phyloP scores from a whole-genome alignment of 768 basidiomycete genomes.

The Cyclocybe aegerita region DNA sequence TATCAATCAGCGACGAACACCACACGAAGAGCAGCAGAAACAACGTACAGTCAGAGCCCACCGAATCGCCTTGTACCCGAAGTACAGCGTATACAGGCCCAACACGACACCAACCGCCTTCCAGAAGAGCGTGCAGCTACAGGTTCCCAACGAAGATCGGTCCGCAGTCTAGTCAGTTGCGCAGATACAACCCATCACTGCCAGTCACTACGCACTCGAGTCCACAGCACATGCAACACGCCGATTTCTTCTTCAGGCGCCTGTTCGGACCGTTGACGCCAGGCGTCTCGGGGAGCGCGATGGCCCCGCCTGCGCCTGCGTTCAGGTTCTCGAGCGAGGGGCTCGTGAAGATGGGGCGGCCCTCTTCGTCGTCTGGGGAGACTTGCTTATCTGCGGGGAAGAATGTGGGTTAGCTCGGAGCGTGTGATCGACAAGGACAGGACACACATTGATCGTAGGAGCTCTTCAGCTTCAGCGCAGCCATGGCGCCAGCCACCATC shows the following conservation, averaged over 20 bases:
- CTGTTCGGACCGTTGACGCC: slow-evolving; percentile 26
- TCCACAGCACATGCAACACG: slow-evolving; percentile 54
- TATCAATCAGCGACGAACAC: neutral
- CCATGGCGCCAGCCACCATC: slow-evolving; percentile 43
- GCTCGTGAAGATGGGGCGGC: slow-evolving; percentile 28
- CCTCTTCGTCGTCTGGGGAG: slow-evolving; percentile 41
- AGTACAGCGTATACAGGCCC: slow-evolving; percentile 38
- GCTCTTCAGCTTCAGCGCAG: slow-evolving; percentile 48
- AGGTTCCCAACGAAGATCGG: neutral
- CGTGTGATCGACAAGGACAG: too few species aligned
- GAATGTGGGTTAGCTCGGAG: neutral
- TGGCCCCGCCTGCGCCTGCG: slow-evolving; percentile 26
- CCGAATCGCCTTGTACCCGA: slow-evolving; percentile 39
- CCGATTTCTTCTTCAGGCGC: slow-evolving; percentile 30
- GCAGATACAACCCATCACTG: too few species aligned
- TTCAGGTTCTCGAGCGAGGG: slow-evolving; percentile 15
- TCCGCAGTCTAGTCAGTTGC: neutral
- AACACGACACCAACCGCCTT: slow-evolving; percentile 55
- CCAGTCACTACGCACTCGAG: slow-evolving; percentile 34
- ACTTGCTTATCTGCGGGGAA: slow-evolving; percentile 38
- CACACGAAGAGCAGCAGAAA: neutral
- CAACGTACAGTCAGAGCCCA: slow-evolving; percentile 48
- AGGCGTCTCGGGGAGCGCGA: slow-evolving; percentile 29
- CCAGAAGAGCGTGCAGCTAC: slow-evolving; percentile 53
- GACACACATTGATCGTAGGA: slow-evolving; percentile 45